Percentiles rank a stretch among this genome's conserved stretches.
These are phyloP conservation scores for Fusarium anthophilum DNA, from an alignment of 2,329 filamentous ascomycete species.

Conservation along the genomic window DNA sequence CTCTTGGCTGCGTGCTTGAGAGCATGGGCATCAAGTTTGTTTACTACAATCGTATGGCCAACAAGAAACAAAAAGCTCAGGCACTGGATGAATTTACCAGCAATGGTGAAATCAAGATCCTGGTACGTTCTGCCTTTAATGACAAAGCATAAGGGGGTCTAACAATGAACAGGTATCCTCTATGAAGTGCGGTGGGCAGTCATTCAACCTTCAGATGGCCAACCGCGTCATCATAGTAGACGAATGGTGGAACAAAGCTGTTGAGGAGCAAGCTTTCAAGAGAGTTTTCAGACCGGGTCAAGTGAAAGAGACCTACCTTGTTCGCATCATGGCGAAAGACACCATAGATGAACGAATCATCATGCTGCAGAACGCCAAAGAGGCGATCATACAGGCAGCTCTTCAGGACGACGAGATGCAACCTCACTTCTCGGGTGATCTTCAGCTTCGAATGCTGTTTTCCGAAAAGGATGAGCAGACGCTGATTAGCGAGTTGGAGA, in stretches of 20 bases:
- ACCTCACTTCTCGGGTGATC: neutral
- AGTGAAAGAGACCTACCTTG: constrained; percentile 64
- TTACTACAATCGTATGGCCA: no score
- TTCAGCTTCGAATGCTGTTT: constrained; percentile 1
- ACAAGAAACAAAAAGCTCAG: no score
- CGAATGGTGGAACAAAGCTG: constrained; percentile 68
- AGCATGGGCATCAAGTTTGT: no score
- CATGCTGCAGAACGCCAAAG: constrained; percentile 65
- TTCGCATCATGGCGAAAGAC: constrained; percentile 63
- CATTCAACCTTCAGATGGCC: constrained; percentile 53
- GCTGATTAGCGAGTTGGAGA: neutral
- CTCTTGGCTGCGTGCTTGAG: no score
- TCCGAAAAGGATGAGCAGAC: fast-evolving
- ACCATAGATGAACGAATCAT: constrained; percentile 68
- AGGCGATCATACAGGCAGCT: constrained; percentile 52
- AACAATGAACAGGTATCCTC: no score
- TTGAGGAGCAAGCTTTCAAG: constrained; percentile 69
- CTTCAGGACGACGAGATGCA: constrained; percentile 45
- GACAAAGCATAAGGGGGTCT: no score
- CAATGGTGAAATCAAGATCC: no score
- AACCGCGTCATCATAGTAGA: constrained; percentile 66
- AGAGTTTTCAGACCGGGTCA: constrained; percentile 75
- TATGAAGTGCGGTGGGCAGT: constrained; percentile 49
- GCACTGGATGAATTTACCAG: no score
- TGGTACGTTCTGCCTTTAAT: no score